These are phyloP conservation scores for Saksenaea vasiformis DNA, from an alignment of 371 early-diverging fungal species.

Conservation along the genomic window DNA sequence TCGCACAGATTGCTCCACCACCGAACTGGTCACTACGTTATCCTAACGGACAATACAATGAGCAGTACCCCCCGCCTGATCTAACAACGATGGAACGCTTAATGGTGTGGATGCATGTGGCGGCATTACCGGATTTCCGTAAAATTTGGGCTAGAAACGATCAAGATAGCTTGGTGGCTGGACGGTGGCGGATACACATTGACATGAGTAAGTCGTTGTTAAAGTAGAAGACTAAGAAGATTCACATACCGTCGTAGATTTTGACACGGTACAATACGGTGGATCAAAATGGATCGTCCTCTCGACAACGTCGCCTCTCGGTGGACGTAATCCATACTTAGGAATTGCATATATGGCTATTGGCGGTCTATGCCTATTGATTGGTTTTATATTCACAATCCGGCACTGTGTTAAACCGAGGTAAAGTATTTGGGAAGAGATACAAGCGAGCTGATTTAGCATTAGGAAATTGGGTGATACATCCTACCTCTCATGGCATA, in stretches of 20 bases:
- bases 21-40: conserved; percentile 75
- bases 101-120: conserved; percentile 99
- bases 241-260: conserved; percentile 53
- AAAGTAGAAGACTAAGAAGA: not conserved
- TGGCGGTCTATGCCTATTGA: conserved; percentile 80
- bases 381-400: conserved; percentile 83
- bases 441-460: not conserved
- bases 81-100: conserved; percentile 78
- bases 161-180: conserved; percentile 50
- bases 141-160: conserved; percentile 92
- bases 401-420: conserved; percentile 87
- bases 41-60: conserved; percentile 58
- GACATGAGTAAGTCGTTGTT: conserved; percentile 60
- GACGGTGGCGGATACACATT: conserved; percentile 67
- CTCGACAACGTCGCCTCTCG: conserved; percentile 88
- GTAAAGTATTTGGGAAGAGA: conserved; percentile 30
- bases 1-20: conserved; percentile 63
- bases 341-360: conserved; percentile 92
- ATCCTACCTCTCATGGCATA: conserved; percentile 42
- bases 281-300: conserved; percentile 95
- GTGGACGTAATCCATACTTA: conserved; percentile 94
- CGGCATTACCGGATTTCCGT: conserved; percentile 95
- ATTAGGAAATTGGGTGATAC: conserved; percentile 49
- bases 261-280: conserved; percentile 77
- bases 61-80: conserved; percentile 69